A percentile compares a stretch with the other conserved stretches of the same genome.
Conservation (phyloP, 129 eudicot genomes). For the Calendula officinalis region DNA sequence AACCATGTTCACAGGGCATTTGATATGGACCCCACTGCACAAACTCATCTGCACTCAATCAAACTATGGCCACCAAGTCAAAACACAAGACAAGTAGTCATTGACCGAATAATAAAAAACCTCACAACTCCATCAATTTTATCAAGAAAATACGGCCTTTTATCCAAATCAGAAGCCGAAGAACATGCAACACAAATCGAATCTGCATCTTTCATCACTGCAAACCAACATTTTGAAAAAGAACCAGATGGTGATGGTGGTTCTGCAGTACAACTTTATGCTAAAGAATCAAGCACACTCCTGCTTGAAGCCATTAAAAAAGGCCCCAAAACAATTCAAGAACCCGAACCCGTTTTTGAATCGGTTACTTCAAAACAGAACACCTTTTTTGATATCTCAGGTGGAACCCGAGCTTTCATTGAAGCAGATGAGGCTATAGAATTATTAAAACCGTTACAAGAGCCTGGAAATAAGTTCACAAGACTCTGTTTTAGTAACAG, state of each 20-base stretch:
- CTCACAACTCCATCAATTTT: slow-evolving; percentile 64
- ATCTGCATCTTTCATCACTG: slow-evolving; percentile 47
- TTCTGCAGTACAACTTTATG: slow-evolving; percentile 59
- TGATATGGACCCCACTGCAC: slow-evolving; percentile 45
- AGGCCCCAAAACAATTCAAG: slow-evolving; percentile 45
- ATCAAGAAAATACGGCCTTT: slow-evolving; percentile 62
- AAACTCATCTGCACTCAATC: slow-evolving; percentile 33
- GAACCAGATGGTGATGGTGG: slow-evolving; percentile 72
- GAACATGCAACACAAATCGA: slow-evolving; percentile 61
- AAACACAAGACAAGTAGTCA: slow-evolving; percentile 54
- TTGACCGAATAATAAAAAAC: slow-evolving; percentile 58
- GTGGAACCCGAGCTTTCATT: slow-evolving; percentile 43
- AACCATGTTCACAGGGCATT: slow-evolving; percentile 27
- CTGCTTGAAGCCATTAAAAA: slow-evolving; percentile 62
- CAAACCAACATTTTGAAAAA: slow-evolving; percentile 48
- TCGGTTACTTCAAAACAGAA: slow-evolving; percentile 15
- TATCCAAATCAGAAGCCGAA: slow-evolving; percentile 65
- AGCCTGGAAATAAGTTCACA: slow-evolving; percentile 39
- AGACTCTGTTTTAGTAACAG: slow-evolving; percentile 60
- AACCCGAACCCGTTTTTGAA: slow-evolving; percentile 33
- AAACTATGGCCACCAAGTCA: slow-evolving; percentile 75
- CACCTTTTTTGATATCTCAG: slow-evolving; percentile 62
- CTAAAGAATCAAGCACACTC: slow-evolving; percentile 62
- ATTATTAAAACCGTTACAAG: slow-evolving; percentile 44
- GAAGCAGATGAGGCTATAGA: slow-evolving; percentile 42